phyloP scores from a whole-genome alignment of 2,329 filamentous ascomycete species.

The Aspergillus niger region DNA sequence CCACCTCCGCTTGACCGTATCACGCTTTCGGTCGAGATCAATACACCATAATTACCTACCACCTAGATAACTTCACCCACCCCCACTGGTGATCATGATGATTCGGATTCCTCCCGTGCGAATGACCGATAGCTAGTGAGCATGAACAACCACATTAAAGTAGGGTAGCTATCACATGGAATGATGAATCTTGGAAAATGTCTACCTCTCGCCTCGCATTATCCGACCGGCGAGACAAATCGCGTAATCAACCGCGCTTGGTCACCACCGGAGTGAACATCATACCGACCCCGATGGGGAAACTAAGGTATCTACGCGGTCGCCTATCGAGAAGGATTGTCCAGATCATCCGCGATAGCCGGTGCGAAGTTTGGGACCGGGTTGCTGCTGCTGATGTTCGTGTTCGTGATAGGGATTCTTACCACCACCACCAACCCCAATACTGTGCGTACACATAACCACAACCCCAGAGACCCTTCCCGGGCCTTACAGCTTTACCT shows the following conservation, averaged over 20 bases:
- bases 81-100: not conserved
- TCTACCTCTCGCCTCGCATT: not conserved
- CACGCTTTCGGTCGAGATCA: constrained; percentile 9
- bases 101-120: not conserved
- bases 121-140: not conserved
- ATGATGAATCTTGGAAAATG: not conserved
- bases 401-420: constrained; percentile 5
- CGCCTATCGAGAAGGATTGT: constrained; percentile 17
- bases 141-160: not conserved
- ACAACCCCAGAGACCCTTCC: not conserved
- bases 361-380: constrained; percentile 14
- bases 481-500: constrained; percentile 1
- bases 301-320: constrained; percentile 1
- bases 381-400: constrained; percentile 3
- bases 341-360: constrained; percentile 30
- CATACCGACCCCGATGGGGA: not conserved
- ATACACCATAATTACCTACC: constrained; percentile 5
- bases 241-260: constrained; percentile 7
- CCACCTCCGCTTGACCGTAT: constrained; percentile 13
- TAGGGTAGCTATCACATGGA: constrained; percentile 19
- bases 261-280: constrained; percentile 1
- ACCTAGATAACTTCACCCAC: not conserved
- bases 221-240: constrained; percentile 9
- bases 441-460: not conserved
- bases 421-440: constrained; percentile 3